Percentiles rank a stretch among this genome's conserved stretches.
Conservation (phyloP, 2,329 filamentous ascomycete species). For the Fusarium xyrophilum region DNA sequence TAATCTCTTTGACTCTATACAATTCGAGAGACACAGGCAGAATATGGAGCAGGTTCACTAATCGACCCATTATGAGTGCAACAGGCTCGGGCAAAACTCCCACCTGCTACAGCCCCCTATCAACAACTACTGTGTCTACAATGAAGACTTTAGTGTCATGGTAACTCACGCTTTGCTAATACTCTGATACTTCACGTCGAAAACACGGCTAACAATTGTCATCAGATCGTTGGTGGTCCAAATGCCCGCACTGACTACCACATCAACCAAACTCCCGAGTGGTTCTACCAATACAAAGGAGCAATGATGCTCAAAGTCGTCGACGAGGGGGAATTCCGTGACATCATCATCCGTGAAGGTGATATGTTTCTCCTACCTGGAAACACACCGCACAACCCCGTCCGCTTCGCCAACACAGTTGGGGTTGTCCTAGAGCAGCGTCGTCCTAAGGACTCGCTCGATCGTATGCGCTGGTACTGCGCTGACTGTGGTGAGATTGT, state of each 20-base stretch:
- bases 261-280: conserved; percentile 95
- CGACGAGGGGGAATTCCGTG: conserved; percentile 74
- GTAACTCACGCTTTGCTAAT: conserved; percentile 47
- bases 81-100: conserved; percentile 87
- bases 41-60: conserved; percentile 1
- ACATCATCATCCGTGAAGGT: conserved; percentile 89
- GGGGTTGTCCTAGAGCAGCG: conserved; percentile 91
- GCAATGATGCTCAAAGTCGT: conserved; percentile 94
- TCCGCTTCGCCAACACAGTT: conserved; percentile 92
- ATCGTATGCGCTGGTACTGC: conserved; percentile 93
- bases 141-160: conserved; percentile 84
- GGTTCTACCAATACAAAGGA: conserved; percentile 97
- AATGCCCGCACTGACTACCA: conserved; percentile 98
- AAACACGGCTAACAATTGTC: background rate
- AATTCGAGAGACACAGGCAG: background rate
- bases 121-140: conserved; percentile 98
- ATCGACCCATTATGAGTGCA: conserved; percentile 8
- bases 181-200: background rate
- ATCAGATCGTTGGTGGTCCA: conserved; percentile 87
- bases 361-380: conserved; percentile 91
- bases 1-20: conserved; percentile 9
- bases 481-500: conserved; percentile 72
- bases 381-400: conserved; percentile 97
- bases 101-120: conserved; percentile 93
- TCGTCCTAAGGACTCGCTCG: conserved; percentile 71